Evolutionary conservation across 257 asterid genomes (phyloP).

Genomic region (Solanum corneliomulleri): DNA sequence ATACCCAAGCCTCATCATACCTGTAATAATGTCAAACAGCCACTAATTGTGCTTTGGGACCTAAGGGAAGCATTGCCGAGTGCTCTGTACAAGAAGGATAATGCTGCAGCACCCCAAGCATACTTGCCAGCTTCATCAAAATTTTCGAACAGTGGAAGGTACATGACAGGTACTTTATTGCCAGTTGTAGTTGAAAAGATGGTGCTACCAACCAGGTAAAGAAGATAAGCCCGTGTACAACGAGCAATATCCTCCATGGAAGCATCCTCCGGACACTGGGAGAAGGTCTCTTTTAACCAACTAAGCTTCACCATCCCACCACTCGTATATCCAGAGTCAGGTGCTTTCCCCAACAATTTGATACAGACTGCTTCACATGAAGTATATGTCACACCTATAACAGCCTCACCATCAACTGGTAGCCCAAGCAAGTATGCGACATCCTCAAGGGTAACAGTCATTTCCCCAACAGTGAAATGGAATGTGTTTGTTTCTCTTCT

Average conservation of each 20-base stretch:
- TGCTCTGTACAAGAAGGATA: slow-evolving; percentile 86
- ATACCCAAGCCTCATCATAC: slow-evolving; percentile 24
- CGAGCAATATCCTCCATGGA: slow-evolving; percentile 54
- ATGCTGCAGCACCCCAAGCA: slow-evolving; percentile 97
- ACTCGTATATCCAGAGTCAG: slow-evolving; percentile 38
- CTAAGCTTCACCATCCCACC: slow-evolving; percentile 90
- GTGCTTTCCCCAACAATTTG: slow-evolving; percentile 31
- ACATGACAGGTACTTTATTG: slow-evolving; percentile 92
- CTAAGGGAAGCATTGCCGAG: slow-evolving; percentile 92
- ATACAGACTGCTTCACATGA: slow-evolving; percentile 37
- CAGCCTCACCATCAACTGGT: slow-evolving; percentile 86
- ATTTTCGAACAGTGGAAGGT: slow-evolving; percentile 85
- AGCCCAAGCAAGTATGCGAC: slow-evolving; percentile 89
- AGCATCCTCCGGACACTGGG: slow-evolving; percentile 61
- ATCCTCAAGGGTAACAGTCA: slow-evolving; percentile 91
- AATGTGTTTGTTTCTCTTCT: slow-evolving; percentile 93
- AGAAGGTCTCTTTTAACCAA: slow-evolving; percentile 91
- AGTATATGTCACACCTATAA: slow-evolving; percentile 86
- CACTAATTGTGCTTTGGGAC: slow-evolving; percentile 94
- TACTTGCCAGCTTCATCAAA: slow-evolving; percentile 84
- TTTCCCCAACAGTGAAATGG: slow-evolving; percentile 84
- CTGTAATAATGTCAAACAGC: slow-evolving; percentile 85
- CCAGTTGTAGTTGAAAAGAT: slow-evolving; percentile 96
- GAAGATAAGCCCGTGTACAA: slow-evolving; percentile 86
- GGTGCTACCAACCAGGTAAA: slow-evolving; percentile 89